A percentile compares a stretch with the other conserved stretches of the same genome.
These are phyloP conservation scores for Phyllosticta citriasiana DNA, from an alignment of 2,329 filamentous ascomycete species.

Conservation along the genomic window DNA sequence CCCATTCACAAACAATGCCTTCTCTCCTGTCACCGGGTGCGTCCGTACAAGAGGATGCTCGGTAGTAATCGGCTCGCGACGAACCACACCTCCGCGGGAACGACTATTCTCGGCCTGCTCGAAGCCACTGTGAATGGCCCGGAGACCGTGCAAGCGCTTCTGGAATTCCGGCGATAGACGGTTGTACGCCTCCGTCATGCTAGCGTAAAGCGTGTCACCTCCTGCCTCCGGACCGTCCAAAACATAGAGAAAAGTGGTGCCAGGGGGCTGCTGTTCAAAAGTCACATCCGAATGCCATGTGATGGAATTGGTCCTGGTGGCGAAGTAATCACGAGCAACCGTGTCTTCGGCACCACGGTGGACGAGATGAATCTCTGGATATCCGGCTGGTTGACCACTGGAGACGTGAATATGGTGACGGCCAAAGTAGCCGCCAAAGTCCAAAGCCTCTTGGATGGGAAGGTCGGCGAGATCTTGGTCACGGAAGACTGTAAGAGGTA, in stretches of 20 bases:
- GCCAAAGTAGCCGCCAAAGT: slow-evolving; percentile 66
- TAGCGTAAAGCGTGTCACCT: slow-evolving; percentile 76
- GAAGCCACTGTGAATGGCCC: slow-evolving; percentile 68
- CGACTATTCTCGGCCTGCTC: slow-evolving; percentile 67
- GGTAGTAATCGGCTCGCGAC: slow-evolving; percentile 64
- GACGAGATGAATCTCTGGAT: slow-evolving; percentile 68
- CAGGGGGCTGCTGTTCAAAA: slow-evolving; percentile 80
- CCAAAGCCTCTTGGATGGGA: slow-evolving; percentile 58
- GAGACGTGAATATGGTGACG: slow-evolving; percentile 75
- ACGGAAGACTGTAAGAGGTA: slow-evolving; percentile 48
- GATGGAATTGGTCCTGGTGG: slow-evolving; percentile 64
- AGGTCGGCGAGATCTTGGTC: slow-evolving; percentile 58
- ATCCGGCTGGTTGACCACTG: slow-evolving; percentile 61
- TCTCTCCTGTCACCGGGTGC: slow-evolving; percentile 72
- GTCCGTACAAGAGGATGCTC: slow-evolving; percentile 72
- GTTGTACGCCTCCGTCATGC: slow-evolving; percentile 71
- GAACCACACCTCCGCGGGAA: slow-evolving; percentile 58
- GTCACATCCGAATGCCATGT: slow-evolving; percentile 87
- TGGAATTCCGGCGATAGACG: slow-evolving; percentile 70
- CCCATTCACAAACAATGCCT: slow-evolving; percentile 72
- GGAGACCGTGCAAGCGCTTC: slow-evolving; percentile 68
- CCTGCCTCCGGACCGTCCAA: slow-evolving; percentile 73
- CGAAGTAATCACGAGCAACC: slow-evolving; percentile 51
- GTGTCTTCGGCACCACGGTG: slow-evolving; percentile 60
- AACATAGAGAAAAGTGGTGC: slow-evolving; percentile 80